Evolutionary conservation across 305 asterid genomes (phyloP).

Genomic region (Fraxinus sp.): DNA sequence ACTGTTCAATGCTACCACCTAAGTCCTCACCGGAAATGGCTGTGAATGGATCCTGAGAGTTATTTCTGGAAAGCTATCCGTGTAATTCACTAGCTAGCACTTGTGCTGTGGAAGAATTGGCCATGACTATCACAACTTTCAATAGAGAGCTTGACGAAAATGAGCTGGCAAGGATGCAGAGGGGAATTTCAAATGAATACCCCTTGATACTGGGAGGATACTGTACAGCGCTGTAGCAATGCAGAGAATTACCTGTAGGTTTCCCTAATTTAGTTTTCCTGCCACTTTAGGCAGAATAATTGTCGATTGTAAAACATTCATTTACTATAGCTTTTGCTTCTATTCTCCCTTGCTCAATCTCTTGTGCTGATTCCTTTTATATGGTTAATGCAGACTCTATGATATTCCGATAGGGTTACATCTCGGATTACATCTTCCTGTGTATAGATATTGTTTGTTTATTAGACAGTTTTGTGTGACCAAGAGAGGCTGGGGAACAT

Average conservation of each 20-base stretch:
- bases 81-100: conserved; percentile 20
- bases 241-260: conserved; percentile 26
- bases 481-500: not conserved
- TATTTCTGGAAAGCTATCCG: conserved; percentile 23
- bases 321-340: conserved; percentile 9
- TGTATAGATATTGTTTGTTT: conserved; percentile 1
- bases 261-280: conserved; percentile 8
- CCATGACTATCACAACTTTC: not conserved
- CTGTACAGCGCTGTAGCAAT: conserved; percentile 72
- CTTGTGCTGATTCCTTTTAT: not conserved
- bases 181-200: conserved; percentile 17
- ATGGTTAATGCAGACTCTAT: not conserved
- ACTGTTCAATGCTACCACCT: conserved; percentile 45
- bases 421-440: not conserved
- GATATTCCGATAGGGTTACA: not conserved
- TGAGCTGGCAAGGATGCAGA: conserved; percentile 17
- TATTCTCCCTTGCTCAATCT: not conserved
- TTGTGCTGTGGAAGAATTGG: conserved; percentile 9
- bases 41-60: conserved; percentile 70
- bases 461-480: conserved; percentile 11
- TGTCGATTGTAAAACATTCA: conserved; percentile 8
- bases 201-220: conserved; percentile 51
- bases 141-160: conserved; percentile 16
- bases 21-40: conserved; percentile 81
- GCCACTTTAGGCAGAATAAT: conserved; percentile 1